phyloP scores from a whole-genome alignment of 352 stramenopile genomes.

The Globisporangium cystogenes region DNA sequence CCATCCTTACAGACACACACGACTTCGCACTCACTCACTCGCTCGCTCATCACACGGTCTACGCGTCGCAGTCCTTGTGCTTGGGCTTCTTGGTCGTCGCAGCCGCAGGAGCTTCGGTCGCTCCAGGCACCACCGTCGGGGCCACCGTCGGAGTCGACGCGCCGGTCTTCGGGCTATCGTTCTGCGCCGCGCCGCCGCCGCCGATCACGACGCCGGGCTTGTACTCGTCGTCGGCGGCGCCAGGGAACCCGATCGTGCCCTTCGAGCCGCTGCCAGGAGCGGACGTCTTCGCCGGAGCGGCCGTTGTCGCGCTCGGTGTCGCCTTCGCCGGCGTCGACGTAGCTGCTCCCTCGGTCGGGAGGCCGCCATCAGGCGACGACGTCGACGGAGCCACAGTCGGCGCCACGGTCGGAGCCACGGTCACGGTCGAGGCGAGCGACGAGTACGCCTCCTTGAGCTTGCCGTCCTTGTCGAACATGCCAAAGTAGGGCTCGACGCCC shows the following conservation, averaged over 20 bases:
- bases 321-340: not conserved
- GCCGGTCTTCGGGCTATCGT: not conserved
- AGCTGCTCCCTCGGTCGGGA: not conserved
- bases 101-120: too few relatives aligned
- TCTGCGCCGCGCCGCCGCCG: not conserved
- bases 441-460: constrained; percentile 41
- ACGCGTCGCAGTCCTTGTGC: constrained; percentile 13
- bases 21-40: not conserved
- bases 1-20: not conserved
- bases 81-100: not conserved
- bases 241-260: not conserved
- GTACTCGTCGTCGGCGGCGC: not conserved
- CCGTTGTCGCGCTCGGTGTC: not conserved
- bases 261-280: not conserved
- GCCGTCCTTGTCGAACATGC: constrained; percentile 41
- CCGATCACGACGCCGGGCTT: not conserved
- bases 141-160: not conserved
- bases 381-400: not conserved
- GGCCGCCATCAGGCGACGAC: not conserved
- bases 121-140: too few relatives aligned
- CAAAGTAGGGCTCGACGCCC: constrained; percentile 70
- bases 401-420: not conserved
- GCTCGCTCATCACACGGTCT: not conserved
- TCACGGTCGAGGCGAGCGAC: constrained; percentile 10
- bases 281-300: not conserved